A percentile compares a stretch with the other conserved stretches of the same genome.
phyloP scores from a whole-genome alignment of 768 basidiomycete genomes.

The Macrolepiota dolichaula region DNA sequence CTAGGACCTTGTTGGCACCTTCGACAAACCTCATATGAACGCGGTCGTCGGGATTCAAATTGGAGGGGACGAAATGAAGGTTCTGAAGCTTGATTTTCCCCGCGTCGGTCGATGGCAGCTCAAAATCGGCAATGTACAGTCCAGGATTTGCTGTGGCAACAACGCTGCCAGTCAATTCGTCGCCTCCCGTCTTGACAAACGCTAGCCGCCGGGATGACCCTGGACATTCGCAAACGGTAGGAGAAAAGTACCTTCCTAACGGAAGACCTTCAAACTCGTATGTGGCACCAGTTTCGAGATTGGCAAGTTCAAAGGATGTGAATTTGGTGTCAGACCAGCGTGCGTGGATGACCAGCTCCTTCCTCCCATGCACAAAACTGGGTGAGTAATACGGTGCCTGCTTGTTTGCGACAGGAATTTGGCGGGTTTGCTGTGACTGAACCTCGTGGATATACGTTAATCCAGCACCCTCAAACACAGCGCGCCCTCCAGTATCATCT shows the following conservation, averaged over 20 bases:
- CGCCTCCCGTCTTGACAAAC: conserved; percentile 62
- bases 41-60: conserved; percentile 41
- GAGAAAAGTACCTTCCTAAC: conserved; percentile 62
- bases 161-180: conserved; percentile 56
- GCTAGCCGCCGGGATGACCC: conserved; percentile 47
- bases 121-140: conserved; percentile 61
- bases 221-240: conserved; percentile 46
- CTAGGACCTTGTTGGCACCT: conserved; percentile 49
- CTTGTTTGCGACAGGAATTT: conserved; percentile 47
- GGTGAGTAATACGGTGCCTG: conserved; percentile 63
- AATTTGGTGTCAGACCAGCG: conserved; percentile 67
- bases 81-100: conserved; percentile 39
- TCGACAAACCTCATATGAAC: conserved; percentile 56
- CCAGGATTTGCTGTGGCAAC: conserved; percentile 63
- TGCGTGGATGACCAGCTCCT: conserved; percentile 55
- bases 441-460: conserved; percentile 48
- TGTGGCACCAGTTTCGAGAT: conserved; percentile 38
- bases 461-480: conserved; percentile 69
- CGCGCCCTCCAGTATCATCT: conserved; percentile 49
- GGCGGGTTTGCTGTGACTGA: conserved; percentile 25
- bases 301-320: conserved; percentile 62
- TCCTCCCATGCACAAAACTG: conserved; percentile 50
- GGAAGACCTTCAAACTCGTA: conserved; percentile 57
- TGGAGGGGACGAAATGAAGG: conserved; percentile 46
- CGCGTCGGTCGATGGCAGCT: conserved; percentile 35